phyloP scores from a whole-genome alignment of 2,329 filamentous ascomycete genomes.

The Periconia macrospinosa region DNA sequence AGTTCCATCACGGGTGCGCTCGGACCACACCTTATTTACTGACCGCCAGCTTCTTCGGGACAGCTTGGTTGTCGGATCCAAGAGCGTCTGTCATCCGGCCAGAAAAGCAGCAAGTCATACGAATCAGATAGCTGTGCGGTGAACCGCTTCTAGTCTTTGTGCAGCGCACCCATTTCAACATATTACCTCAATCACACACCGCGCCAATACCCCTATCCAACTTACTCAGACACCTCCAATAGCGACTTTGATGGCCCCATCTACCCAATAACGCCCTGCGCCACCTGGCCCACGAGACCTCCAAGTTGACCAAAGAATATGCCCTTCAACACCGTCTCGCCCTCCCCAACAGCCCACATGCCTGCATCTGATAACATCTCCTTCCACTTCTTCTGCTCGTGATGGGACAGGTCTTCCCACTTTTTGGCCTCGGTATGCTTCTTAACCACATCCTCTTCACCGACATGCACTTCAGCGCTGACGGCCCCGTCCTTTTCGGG shows the following conservation, averaged over 20 bases:
- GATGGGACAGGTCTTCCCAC: slow-evolving; percentile 70
- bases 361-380: slow-evolving; percentile 68
- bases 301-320: slow-evolving; percentile 76
- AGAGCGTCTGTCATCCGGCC: background rate
- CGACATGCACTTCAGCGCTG: slow-evolving; percentile 45
- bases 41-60: background rate
- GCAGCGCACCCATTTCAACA: too few species aligned
- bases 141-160: too few species aligned
- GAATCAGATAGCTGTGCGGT: too few species aligned
- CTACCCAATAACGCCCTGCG: slow-evolving; percentile 34
- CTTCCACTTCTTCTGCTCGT: slow-evolving; percentile 71
- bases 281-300: slow-evolving; percentile 53
- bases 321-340: slow-evolving; percentile 74
- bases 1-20: background rate
- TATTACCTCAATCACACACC: background rate
- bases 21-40: background rate
- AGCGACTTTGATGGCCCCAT: background rate
- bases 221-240: background rate
- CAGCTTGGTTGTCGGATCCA: background rate
- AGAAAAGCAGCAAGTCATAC: background rate
- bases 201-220: background rate
- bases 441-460: slow-evolving; percentile 34
- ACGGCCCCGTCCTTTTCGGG: slow-evolving; percentile 41
- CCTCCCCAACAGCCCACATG: slow-evolving; percentile 78
- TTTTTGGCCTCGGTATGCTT: slow-evolving; percentile 55